Conservation (phyloP, 257 asterid genomes). For the Solanum chiquidenum region DNA sequence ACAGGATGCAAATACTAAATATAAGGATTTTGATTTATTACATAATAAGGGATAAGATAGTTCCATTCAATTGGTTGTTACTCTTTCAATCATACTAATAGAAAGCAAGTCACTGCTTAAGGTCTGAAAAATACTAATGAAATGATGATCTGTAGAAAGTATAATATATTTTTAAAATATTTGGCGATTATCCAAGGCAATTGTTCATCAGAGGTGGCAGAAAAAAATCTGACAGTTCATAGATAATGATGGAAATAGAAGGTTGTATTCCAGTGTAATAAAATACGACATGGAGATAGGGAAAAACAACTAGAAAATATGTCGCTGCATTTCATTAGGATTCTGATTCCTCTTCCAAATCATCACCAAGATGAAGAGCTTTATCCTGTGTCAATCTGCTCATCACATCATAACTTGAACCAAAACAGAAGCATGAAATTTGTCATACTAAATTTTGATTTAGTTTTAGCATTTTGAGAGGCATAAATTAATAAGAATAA, state of each 20-base stretch:
- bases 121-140: neutral
- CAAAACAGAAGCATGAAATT: neutral
- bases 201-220: neutral
- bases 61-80: neutral
- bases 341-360: slow-evolving; percentile 8
- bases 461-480: neutral
- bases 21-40: neutral
- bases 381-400: slow-evolving; percentile 38
- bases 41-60: neutral
- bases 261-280: neutral
- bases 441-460: neutral
- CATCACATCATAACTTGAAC: slow-evolving; percentile 51
- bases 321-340: neutral
- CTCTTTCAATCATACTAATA: neutral
- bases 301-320: neutral
- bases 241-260: neutral
- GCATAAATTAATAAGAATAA: neutral
- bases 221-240: neutral
- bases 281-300: neutral
- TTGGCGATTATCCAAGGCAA: neutral
- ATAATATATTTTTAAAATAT: neutral
- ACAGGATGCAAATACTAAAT: neutral
- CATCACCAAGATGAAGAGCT: slow-evolving; percentile 22
- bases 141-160: neutral
- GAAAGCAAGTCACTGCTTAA: neutral